These are phyloP conservation scores for Apiospora koreana DNA, from an alignment of 2,329 filamentous ascomycete species.

Conservation along the genomic window DNA sequence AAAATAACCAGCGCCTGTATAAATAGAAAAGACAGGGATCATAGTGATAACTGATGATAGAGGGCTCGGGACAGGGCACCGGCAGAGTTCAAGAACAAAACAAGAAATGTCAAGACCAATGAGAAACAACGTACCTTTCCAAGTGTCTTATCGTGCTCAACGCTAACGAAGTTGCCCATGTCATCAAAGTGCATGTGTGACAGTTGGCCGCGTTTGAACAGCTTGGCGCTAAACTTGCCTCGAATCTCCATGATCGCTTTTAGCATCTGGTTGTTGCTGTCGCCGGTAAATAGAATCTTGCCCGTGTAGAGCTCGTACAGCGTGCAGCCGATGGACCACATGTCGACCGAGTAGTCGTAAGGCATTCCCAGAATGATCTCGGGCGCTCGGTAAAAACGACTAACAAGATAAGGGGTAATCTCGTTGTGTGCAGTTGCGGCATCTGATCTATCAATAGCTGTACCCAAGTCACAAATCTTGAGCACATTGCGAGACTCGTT, in stretches of 20 bases:
- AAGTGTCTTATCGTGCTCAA: conserved; percentile 85
- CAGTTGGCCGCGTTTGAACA: conserved; percentile 80
- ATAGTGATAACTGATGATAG: not conserved
- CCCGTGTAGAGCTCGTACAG: conserved; percentile 96
- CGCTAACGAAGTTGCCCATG: conserved; percentile 77
- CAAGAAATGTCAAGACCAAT: not conserved
- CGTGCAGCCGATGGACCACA: conserved; percentile 98
- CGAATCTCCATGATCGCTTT: conserved; percentile 94
- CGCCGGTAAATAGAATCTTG: conserved; percentile 93
- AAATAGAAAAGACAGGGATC: conserved; percentile 14
- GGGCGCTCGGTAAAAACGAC: conserved; percentile 94
- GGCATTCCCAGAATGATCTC: conserved; percentile 97
- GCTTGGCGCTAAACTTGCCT: conserved; percentile 86
- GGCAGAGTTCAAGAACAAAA: not conserved
- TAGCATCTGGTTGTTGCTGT: conserved; percentile 98
- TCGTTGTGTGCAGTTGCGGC: conserved; percentile 71
- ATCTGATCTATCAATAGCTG: conserved; percentile 89
- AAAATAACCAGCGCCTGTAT: conserved; percentile 18
- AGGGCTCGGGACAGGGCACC: not conserved
- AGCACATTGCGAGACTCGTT: conserved; percentile 81
- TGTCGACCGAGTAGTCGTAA: conserved; percentile 91
- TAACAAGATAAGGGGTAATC: conserved; percentile 92
- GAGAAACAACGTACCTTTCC: conserved; percentile 63
- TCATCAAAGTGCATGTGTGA: conserved; percentile 82
- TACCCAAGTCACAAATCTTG: conserved; percentile 95